Base-by-base conservation (phyloP, 768 basidiomycete species). In the Terana coerulea region DNA sequence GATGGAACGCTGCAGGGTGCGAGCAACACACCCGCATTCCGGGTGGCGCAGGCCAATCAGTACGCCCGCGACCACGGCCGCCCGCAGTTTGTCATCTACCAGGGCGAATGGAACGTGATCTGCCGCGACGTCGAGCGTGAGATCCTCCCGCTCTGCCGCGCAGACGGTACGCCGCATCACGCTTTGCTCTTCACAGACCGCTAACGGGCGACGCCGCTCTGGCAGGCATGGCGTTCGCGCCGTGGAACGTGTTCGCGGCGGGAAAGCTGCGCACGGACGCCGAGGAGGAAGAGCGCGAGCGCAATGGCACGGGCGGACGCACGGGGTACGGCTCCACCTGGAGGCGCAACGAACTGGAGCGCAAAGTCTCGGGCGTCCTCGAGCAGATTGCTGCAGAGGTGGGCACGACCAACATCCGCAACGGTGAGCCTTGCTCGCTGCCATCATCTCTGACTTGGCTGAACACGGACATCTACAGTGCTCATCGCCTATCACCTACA, bases 291-390 rank as follows among this genome's bases (percentile, higher is more conserved):
- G 47, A 56, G 19, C 59, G 62, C 28, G 51, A 54, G 22, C 37
- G 53, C 44, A 49, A 37, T 3, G 62, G 66, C 4, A 61, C 61
- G 49, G 65, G 50, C 64, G 75, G 74, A 0, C 72, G 72, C 3
- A 61, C 30, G 4, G 40, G 65, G 1, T 74, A 76, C 59, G 22
- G 25, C 34, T 73, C 75, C 0, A 59, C 77, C 19, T 75, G 75
- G 6, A 72, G 74, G 1, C 67, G 76, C 53, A 62, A 75, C 24
- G 74, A 75, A 52, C 72, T 79, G 30, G 62, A 79, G n/a, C 39
- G 62, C 40, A 70, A 70, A 29, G 78, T 79, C 51, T 52, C 75
- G 17, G 70, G 77, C 55, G 75, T 76, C 1, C 58, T 80, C 3
- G 67, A 71, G 17, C 36, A 36, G 11, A 42, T 52, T 22, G 51